Evolutionary conservation across 1,139 yeast species (phyloP).

Genomic region (Yamadazyma pseudoaaseri): DNA sequence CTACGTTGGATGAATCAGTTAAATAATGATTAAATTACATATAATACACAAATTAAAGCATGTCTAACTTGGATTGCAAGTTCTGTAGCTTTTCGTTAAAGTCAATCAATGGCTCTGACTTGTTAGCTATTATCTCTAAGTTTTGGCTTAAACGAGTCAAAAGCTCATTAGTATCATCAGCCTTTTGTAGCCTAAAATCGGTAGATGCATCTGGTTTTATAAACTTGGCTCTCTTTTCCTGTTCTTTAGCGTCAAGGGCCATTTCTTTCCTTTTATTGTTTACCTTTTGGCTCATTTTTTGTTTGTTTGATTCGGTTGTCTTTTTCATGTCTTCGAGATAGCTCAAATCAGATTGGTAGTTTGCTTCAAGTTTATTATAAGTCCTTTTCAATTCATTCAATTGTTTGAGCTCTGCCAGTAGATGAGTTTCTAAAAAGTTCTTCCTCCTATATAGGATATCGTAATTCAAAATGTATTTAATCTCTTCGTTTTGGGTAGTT

Average conservation of each 20-base stretch:
- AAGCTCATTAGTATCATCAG: slow-evolving; percentile 22
- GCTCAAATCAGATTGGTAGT: slow-evolving; percentile 30
- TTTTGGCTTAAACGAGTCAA: slow-evolving; percentile 20
- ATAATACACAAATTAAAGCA: slow-evolving; percentile 10
- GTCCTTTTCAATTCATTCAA: slow-evolving; percentile 32
- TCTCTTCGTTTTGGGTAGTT: slow-evolving; percentile 17
- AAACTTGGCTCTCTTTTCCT: not conserved
- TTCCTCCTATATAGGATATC: slow-evolving; percentile 32
- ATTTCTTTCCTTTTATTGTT: slow-evolving; percentile 2
- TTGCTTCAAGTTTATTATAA: slow-evolving; percentile 21
- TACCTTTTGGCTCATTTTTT: slow-evolving; percentile 12
- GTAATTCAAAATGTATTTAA: slow-evolving; percentile 23
- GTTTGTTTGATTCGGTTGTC: slow-evolving; percentile 15
- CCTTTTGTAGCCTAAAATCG: slow-evolving; percentile 18
- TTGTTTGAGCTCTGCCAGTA: slow-evolving; percentile 44
- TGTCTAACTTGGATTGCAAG: slow-evolving; percentile 25
- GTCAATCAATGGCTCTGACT: slow-evolving; percentile 18
- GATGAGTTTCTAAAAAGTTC: slow-evolving; percentile 34
- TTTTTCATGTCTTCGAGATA: slow-evolving; percentile 30
- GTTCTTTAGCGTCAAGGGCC: not conserved
- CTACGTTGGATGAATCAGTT: slow-evolving; percentile 17
- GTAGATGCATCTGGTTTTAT: not conserved
- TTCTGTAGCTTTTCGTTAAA: slow-evolving; percentile 29
- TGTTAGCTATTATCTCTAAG: slow-evolving; percentile 18
- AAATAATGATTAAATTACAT: slow-evolving; percentile 4